Conservation (phyloP, 2,329 filamentous ascomycete species). For the Fusarium zealandicum region DNA sequence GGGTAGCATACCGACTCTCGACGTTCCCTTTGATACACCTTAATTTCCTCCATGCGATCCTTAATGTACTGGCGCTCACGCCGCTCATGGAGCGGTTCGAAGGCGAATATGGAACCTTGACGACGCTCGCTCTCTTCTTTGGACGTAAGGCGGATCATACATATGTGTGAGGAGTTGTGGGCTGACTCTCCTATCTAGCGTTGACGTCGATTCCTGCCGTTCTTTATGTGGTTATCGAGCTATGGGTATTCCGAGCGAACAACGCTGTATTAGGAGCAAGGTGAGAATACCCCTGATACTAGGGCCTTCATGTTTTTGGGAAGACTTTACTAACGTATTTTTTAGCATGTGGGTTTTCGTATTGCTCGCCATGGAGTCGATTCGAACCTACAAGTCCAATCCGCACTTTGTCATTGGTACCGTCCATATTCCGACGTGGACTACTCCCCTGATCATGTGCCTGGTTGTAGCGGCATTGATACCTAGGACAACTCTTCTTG, state of each 20-base stretch:
- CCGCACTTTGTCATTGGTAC: constrained; percentile 73
- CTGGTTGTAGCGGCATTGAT: constrained; percentile 79
- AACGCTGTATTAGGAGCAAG: constrained; percentile 82
- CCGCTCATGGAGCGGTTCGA: constrained; percentile 96
- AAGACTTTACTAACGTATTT: not conserved
- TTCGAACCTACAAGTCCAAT: constrained; percentile 83
- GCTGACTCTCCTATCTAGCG: constrained; percentile 55
- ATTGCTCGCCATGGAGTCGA: constrained; percentile 82
- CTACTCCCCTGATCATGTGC: constrained; percentile 79
- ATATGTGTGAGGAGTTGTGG: not conserved
- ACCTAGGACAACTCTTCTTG: constrained; percentile 82
- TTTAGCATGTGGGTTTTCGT: constrained; percentile 90
- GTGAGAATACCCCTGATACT: constrained; percentile 53
- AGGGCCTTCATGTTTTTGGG: too few species aligned
- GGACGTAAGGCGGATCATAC: constrained; percentile 72
- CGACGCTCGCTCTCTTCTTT: constrained; percentile 85
- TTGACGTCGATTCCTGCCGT: constrained; percentile 83
- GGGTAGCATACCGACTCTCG: constrained; percentile 86
- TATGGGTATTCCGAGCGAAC: constrained; percentile 73
- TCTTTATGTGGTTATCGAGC: constrained; percentile 81
- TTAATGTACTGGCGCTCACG: constrained; percentile 81
- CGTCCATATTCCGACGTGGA: constrained; percentile 87
- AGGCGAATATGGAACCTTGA: constrained; percentile 87
- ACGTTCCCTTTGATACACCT: constrained; percentile 89
- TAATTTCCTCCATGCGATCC: constrained; percentile 78